Percentiles rank a stretch among this genome's conserved stretches.
Evolutionary conservation across 768 basidiomycete species (phyloP).

Genomic region (Lactarius hengduanensis): DNA sequence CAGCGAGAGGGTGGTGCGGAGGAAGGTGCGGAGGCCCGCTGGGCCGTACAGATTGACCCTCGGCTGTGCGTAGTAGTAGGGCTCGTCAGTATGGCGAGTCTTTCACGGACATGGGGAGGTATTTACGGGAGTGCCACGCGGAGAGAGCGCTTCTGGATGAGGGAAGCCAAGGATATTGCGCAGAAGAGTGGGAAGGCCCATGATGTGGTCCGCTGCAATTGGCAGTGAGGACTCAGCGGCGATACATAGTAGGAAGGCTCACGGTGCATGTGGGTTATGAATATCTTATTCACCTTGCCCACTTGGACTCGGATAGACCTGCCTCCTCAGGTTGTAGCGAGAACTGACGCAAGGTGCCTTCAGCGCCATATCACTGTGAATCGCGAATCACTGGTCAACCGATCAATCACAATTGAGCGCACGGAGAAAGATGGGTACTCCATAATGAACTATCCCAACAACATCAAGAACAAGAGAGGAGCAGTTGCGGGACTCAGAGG

Average conservation of each 20-base stretch:
- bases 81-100: background rate
- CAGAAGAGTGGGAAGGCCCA: conserved; percentile 70
- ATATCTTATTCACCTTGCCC: conserved; percentile 60
- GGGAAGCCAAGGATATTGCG: conserved; percentile 53
- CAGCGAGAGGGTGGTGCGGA: conserved; percentile 68
- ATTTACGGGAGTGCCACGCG: conserved; percentile 18
- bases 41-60: conserved; percentile 77
- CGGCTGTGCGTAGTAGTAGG: conserved; percentile 32
- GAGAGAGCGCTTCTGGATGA: conserved; percentile 36
- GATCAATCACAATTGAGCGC: background rate
- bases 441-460: conserved; percentile 56
- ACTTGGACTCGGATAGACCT: conserved; percentile 44
- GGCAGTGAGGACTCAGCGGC: conserved; percentile 1
- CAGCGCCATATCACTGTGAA: conserved; percentile 72
- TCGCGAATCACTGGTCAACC: background rate
- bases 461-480: conserved; percentile 68
- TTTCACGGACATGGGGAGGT: background rate
- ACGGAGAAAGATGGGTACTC: conserved; percentile 48
- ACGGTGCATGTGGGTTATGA: conserved; percentile 86
- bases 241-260: conserved; percentile 17
- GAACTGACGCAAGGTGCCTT: conserved; percentile 75
- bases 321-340: conserved; percentile 45
- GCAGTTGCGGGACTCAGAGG: conserved; percentile 69
- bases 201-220: conserved; percentile 62
- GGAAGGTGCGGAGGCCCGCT: conserved; percentile 69